Evolutionary conservation across 257 asterid species (phyloP), one percentile per base, ranked within the genome.

Genomic region (Fraxinus quadrangulata): DNA sequence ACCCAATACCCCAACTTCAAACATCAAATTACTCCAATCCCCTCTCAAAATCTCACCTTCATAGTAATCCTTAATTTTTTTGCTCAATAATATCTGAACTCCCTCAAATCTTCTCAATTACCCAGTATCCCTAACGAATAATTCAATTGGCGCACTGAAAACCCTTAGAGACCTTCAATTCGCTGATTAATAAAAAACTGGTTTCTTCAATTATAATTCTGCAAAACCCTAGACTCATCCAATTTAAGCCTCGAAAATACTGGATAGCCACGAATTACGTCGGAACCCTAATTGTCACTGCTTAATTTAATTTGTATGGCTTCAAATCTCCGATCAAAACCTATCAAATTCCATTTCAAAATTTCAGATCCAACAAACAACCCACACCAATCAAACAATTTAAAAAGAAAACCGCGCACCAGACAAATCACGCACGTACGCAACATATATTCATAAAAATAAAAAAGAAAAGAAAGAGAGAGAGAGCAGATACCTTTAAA

Each of bases 271-370:
- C 3, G 23, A 31, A 30, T 67, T 71, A 28, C 28, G 28, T 42
- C 56, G 39, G 65, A 39, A 39, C 81, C 84, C 81, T 49, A 39
- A 39, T 68, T 68, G 21, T 42, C 23, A 76, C 70, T 33, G 79
- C 71, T 69, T 54, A 24, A 73, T 31, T 47, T 73, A 75, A 4
- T 21, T 66, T 77, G 78, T 61, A 78, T 65, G 72, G 80, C 81
- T 81, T 71, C 87, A 67, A 80, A 75, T 70, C 61, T 66, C 78
- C 75, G 84, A 85, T 83, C 87, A 77, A 79, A 67, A 79, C 80
- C 75, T 74, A 75, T 30, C 40, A 81, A 79, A 71, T 54, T 6
- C 56, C 39, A 76, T 33, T 51, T 69, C 63, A 33, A 47, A 76
- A 75, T 30, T 59, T 78, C 77, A 78, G 86, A 87, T 84, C 84